These are phyloP conservation scores for Aspergillus nidulans DNA, from an alignment of 495 filamentous ascomycete species.

Conservation along the genomic window DNA sequence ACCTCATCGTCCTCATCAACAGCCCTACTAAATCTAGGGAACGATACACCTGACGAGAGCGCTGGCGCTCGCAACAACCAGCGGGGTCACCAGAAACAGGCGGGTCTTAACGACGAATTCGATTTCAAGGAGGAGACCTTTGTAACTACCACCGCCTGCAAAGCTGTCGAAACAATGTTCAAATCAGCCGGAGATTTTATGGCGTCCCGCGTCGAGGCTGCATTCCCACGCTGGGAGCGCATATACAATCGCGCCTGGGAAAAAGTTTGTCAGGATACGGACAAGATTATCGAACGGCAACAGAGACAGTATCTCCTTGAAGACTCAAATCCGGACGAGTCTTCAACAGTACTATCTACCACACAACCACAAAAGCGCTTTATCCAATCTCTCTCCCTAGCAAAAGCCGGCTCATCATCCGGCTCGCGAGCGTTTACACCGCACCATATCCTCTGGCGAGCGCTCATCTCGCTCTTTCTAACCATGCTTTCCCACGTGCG, in stretches of 20 bases:
- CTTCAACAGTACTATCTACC: neutral
- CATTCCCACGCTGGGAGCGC: conserved; percentile 58
- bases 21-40: conserved; percentile 18
- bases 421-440: conserved; percentile 35
- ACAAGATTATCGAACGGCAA: conserved; percentile 29
- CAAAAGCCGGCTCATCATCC: conserved; percentile 9
- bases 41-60: conserved; percentile 3
- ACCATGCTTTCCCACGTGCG: conserved; percentile 37
- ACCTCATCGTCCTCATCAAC: conserved; percentile 25
- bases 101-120: conserved; percentile 19
- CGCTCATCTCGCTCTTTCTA: conserved; percentile 38
- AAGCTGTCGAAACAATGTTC: conserved; percentile 57
- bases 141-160: conserved; percentile 65
- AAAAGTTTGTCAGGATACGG: conserved; percentile 35
- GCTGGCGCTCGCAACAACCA: neutral
- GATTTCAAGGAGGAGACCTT: conserved; percentile 63
- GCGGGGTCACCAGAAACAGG: conserved; percentile 1
- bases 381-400: conserved; percentile 23
- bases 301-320: conserved; percentile 19
- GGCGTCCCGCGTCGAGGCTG: conserved; percentile 58
- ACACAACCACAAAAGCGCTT: conserved; percentile 2
- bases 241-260: conserved; percentile 40
- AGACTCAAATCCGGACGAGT: too few species aligned
- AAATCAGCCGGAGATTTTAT: conserved; percentile 76
- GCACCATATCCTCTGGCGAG: conserved; percentile 35